Evolutionary conservation across 257 asterid genomes (phyloP), one percentile per base, ranked within the genome.

Genomic region (Capsicum baccatum): DNA sequence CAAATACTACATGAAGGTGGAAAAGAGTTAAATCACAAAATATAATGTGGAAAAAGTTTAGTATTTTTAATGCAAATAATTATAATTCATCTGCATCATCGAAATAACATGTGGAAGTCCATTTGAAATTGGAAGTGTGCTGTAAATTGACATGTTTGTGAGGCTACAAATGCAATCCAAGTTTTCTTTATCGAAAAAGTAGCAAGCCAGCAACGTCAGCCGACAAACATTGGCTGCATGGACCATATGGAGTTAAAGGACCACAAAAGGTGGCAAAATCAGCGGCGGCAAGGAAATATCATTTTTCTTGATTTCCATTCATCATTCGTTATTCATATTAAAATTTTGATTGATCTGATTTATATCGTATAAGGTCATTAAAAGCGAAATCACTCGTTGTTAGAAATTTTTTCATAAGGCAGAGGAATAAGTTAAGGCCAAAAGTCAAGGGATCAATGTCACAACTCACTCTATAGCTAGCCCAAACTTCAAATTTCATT

Each of bases 231-330:
- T 63, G 42, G 44, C 17, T 42, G 17, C 70, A 15, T 69, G 78
- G 54, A 69, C 54, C 54, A 8, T 37, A 17, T 6, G 26, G 26
- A 58, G 64, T 58, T 58, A 68, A 54, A 67, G 26, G 54, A 39
- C 54, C 54, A 39, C 14, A 39, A 39, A 37, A 39, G 7, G 21
- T 37, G 21, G 52, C 69, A 4, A 58, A 57, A 16, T 14, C 17
- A 67, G 26, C 3, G 7, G 21, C 7, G 8, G 9, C 0, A 0
- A 0, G 59, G 0, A 37, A 68, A 37, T 68, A 2, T 13, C 3
- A 66, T 6, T 26, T 63, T 33, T 66, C 6, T 64, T 6, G 3
- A 0, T 13, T 11, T 5, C 0, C 0, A 13, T 55, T 13, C 59
- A 3, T 7, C 4, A 15, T 8, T 1, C 1, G 0, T 3, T 68